Base-by-base conservation (phyloP, 2,329 filamentous ascomycete species). In the Nigrospora oryzae region DNA sequence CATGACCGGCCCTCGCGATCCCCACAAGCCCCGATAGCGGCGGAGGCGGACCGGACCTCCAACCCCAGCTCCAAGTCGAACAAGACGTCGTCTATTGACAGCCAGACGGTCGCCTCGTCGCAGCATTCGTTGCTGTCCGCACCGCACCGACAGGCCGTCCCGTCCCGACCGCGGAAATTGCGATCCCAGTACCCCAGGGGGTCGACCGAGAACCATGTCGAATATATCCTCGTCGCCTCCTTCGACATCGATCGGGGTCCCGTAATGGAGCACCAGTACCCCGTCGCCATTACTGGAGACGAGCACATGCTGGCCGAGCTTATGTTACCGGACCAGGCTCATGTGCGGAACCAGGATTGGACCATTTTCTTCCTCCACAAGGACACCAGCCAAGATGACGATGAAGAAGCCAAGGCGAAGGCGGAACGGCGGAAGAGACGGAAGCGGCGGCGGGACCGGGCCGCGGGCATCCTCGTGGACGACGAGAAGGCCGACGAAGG, bases 311-410 rank as follows among this genome's bases (percentile, higher is more conserved):
- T 98, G 59, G 93, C 93, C 7, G 93, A 98, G 70, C 79, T 98
- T 58, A 98, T 98, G 93, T 71, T 98, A 62, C 93, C 93, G 0
- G 93, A 98, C 65, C 91, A 97, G 66, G 89, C 91, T 17, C 93
- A 98, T 67, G 82, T 93, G 49, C 81, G 93, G 35, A 91, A 86
- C 59, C 90, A 97, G 66, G 93, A 98, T 63, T 98, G 93, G 93
- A 98, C 93, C 36, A 95, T 97, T 45, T 98, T 98, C 70, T 98
- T 98, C 62, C 64, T 98, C 46, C 93, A 98, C 69, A 97, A 97
- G 63, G 93, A 98, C 63, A 87, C 84, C 4, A 90, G 81, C 48
- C 81, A 84, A 42, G 84, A 87, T 48, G 86, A 91, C 46, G 90
- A 95, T 48, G 78, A 82, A 46, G 84, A 88, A 54, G 72, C 73